phyloP scores from a whole-genome alignment of 179 eudicot species.

The Beta lomatogona region DNA sequence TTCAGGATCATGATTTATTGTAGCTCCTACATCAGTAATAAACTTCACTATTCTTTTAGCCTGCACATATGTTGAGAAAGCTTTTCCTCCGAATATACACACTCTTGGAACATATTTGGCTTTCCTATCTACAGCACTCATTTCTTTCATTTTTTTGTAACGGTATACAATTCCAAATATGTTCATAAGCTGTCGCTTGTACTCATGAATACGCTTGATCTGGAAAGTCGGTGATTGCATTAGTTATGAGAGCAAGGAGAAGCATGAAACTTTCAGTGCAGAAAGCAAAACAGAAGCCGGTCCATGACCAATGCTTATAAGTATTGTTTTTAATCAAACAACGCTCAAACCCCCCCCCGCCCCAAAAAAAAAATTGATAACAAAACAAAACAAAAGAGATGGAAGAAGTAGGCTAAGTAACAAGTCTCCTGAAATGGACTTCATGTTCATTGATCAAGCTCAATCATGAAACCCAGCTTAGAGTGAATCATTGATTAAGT shows the following conservation, averaged over 20 bases:
- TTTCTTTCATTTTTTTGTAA: slow-evolving; percentile 92
- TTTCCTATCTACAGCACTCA: slow-evolving; percentile 63
- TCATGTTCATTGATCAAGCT: too few relatives aligned
- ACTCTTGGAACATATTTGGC: slow-evolving; percentile 75
- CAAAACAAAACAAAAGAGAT: too few relatives aligned
- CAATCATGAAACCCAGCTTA: too few relatives aligned
- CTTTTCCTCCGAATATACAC: slow-evolving; percentile 95
- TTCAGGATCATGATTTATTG: slow-evolving; percentile 82
- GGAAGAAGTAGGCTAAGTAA: too few relatives aligned
- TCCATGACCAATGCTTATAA: background rate
- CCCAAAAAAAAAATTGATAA: too few relatives aligned
- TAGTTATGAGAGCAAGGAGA: slow-evolving; percentile 5
- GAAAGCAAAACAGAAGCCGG: background rate
- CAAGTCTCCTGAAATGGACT: too few relatives aligned
- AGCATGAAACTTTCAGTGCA: background rate
- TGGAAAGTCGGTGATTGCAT: slow-evolving; percentile 29
- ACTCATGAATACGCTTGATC: slow-evolving; percentile 94
- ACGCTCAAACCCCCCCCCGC: too few relatives aligned
- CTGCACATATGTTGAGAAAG: slow-evolving; percentile 92
- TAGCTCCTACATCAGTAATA: slow-evolving; percentile 82
- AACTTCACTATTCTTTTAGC: slow-evolving; percentile 94
- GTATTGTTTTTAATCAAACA: background rate
- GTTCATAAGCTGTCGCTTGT: slow-evolving; percentile 85
- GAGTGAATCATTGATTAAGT: too few relatives aligned
- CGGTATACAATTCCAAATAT: slow-evolving; percentile 88